Base-by-base conservation (phyloP, 75 land plant genomes). In the Larix kaempferi region DNA sequence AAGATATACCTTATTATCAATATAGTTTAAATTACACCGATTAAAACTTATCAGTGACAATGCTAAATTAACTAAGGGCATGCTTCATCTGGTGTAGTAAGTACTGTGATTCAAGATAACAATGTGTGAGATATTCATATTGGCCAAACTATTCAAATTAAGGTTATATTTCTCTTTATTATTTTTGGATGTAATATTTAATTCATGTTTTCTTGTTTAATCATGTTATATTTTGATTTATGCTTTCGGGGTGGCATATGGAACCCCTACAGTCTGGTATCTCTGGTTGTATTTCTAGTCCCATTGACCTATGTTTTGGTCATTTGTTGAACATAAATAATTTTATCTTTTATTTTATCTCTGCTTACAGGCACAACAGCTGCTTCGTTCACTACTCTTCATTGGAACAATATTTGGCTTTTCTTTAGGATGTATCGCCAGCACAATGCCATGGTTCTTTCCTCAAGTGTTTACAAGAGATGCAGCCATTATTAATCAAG, bases 381-480 rank as follows among this genome's bases (percentile, higher is more conserved):
- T 77, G 54, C 78, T 77, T 4, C 75, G 75, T 14, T 66, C 78
- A 4, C 63, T 77, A 37, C 27, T 77, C 69, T 27, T 77, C 41
- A 77, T 77, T 77, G 78, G 78, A 71, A 44, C 76, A 69, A 59
- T 77, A 72, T 33, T 77, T 35, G 78, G 78, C 5, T 16, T 67
- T 29, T 58, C 78, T 13, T 37, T 77, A 76, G 78, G 78, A n/a
- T 69, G 76, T 44, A 16, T 77, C 4, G 29, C 78, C 13, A 44
- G 39, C 39, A 67, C 78, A 29, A 59, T 77, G 16, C 78, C 78
- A 29, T 77, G 78, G 78, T 73, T 77, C 52, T 77, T 77, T 52
- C 78, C 78, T 15, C 76, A 77, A 6, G 2, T 77, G 23, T 77
- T 77, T 59, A 77, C 78, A 33, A 77, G 69, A 27, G 78, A 77